Evolutionary conservation across 192 early-diverging fungal genomes (phyloP), one percentile per base, ranked within the genome.

Genomic region (Mortierella hygrophila): DNA sequence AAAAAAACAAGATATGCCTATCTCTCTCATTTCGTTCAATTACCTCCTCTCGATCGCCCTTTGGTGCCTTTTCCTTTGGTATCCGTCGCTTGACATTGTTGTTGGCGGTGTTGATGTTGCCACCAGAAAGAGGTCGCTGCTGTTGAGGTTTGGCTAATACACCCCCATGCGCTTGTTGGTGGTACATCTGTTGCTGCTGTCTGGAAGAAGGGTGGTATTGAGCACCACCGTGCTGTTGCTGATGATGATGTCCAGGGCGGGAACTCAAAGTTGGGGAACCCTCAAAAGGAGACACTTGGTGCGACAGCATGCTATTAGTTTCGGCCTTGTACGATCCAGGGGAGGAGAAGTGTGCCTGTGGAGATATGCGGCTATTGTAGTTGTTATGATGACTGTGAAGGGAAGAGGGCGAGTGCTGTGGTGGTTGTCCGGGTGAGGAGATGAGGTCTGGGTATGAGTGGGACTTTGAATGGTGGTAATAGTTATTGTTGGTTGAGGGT

Each of bases 11-110:
- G 6, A 16, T 26, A 18, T 3, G 0, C 13, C 11, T 26, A 46
- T 49, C 44, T 52, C 15, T 37, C 55, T 3, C 21, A 4, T 69
- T 68, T 5, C 2, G 10, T 46, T 9, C 29, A 9, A 16, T 37
- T 77, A 86, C 84, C 84, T 86, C 84, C 41, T 86, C 84, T 7
- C 84, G 84, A 40, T 86, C 84, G 16, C 70, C 74, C 37, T 81
- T 86, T 0, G 71, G 32, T 1, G 29, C 18, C 26, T 76, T 85
- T 2, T 86, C 84, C 40, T 78, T 81, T 1, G 29, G 42, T 20
- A 54, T 73, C 26, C 84, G 75, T 46, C 76, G 68, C 46, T 81
- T 80, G 7, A 40, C 18, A 16, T 38, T 80, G 78, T 41, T 77
- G 41, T 10, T 69, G 76, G 10, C 42, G 38, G 20, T 29, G 68